phyloP scores from a whole-genome alignment of 2,329 filamentous ascomycete genomes.

The Aureobasidium subglaciale region DNA sequence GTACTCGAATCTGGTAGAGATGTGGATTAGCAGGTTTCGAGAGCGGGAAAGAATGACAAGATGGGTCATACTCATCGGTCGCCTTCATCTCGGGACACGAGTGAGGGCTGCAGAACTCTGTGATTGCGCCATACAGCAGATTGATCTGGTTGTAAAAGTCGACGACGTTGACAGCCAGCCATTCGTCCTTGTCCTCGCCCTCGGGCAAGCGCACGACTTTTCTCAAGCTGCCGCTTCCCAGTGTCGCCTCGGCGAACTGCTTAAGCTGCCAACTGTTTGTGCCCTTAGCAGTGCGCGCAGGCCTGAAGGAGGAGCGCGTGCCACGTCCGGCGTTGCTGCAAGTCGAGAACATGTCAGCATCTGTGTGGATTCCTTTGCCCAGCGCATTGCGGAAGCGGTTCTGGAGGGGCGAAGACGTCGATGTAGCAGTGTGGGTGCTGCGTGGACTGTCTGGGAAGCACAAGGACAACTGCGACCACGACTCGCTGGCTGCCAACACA shows the following conservation, averaged over 20 bases:
- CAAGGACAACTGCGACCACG: constrained; percentile 28
- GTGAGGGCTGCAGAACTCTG: constrained; percentile 95
- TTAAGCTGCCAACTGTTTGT: constrained; percentile 88
- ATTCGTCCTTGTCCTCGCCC: constrained; percentile 95
- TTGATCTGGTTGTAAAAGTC: constrained; percentile 99
- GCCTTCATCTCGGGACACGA: constrained; percentile 99
- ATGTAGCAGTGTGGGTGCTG: constrained; percentile 12
- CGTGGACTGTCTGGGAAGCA: constrained; percentile 24
- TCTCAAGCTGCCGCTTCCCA: constrained; percentile 86
- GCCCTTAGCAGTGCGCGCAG: constrained; percentile 75
- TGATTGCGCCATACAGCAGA: constrained; percentile 95
- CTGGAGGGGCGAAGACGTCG: constrained; percentile 28
- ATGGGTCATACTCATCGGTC: constrained; percentile 74
- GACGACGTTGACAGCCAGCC: constrained; percentile 97
- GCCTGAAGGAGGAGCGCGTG: constrained; percentile 84
- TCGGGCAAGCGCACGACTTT: constrained; percentile 97
- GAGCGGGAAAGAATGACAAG: not conserved
- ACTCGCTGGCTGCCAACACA: constrained; percentile 36
- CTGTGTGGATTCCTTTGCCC: constrained; percentile 14
- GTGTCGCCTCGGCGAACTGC: constrained; percentile 95
- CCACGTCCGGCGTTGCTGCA: constrained; percentile 47
- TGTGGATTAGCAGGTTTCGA: not conserved
- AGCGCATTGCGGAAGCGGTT: constrained; percentile 21
- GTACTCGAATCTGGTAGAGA: constrained; percentile 72
- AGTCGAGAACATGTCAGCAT: constrained; percentile 34